These are phyloP conservation scores for Pichia gijzeniarum DNA, from an alignment of 805 yeast species.

Conservation along the genomic window DNA sequence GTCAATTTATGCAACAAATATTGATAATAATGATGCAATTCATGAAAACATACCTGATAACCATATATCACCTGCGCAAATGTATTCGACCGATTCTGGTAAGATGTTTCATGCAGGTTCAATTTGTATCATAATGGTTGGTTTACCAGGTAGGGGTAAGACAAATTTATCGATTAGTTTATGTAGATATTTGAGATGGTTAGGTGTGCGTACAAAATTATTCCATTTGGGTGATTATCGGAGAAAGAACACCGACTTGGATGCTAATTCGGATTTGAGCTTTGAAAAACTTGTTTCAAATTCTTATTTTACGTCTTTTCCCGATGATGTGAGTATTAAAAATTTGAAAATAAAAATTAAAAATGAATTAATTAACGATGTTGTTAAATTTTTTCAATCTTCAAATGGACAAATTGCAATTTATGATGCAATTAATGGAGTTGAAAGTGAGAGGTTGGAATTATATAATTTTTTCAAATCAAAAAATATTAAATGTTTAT, in stretches of 20 bases:
- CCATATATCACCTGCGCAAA: constrained; percentile 83
- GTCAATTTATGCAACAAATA: constrained; percentile 10
- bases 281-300: constrained; percentile 46
- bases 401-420: constrained; percentile 92
- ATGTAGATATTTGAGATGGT: constrained; percentile 90
- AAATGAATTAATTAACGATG: constrained; percentile 60
- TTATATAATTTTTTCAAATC: constrained; percentile 48
- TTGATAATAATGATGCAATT: constrained; percentile 46
- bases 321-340: constrained; percentile 39
- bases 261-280: neutral
- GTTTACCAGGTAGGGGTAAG: constrained; percentile 94
- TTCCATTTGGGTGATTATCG: constrained; percentile 92
- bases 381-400: constrained; percentile 59
- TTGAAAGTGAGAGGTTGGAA: constrained; percentile 56
- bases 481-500: constrained; percentile 67
- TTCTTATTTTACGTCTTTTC: constrained; percentile 60
- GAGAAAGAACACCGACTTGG: constrained; percentile 38
- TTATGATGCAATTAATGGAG: constrained; percentile 90
- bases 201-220: constrained; percentile 88
- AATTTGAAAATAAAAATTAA: constrained; percentile 53
- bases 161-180: constrained; percentile 88
- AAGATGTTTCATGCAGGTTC: constrained; percentile 93
- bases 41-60: constrained; percentile 56
- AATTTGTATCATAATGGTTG: constrained; percentile 80
- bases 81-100: constrained; percentile 89